These are phyloP conservation scores for Chalciporus chontae DNA, from an alignment of 768 basidiomycete species.

Conservation along the genomic window DNA sequence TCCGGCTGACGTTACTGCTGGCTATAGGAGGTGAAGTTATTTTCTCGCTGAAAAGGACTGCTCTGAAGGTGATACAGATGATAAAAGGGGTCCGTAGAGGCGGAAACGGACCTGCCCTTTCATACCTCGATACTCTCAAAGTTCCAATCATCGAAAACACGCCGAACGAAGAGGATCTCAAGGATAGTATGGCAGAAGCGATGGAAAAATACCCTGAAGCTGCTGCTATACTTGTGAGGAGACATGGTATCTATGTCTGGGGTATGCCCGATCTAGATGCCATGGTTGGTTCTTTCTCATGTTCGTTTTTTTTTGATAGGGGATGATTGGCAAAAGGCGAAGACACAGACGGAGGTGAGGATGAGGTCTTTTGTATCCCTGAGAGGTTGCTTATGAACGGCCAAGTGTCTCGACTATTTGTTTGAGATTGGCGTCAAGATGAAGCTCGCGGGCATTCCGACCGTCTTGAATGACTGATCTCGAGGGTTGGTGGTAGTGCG, in stretches of 20 bases:
- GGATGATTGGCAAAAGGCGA: slow-evolving; percentile 81
- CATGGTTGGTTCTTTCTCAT: not conserved
- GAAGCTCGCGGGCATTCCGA: slow-evolving; percentile 60
- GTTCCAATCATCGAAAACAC: slow-evolving; percentile 92
- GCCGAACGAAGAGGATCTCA: slow-evolving; percentile 84
- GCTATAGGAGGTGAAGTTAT: slow-evolving; percentile 38
- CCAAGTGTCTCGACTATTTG: slow-evolving; percentile 83
- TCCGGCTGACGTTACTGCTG: not conserved
- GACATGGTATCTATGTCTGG: slow-evolving; percentile 87
- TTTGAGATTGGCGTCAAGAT: slow-evolving; percentile 87
- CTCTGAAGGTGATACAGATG: slow-evolving; percentile 52
- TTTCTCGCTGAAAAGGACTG: not conserved
- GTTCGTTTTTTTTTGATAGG: slow-evolving; percentile 35
- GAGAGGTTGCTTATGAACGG: slow-evolving; percentile 7
- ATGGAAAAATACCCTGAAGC: slow-evolving; percentile 80
- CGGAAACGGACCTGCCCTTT: slow-evolving; percentile 71
- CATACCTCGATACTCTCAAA: slow-evolving; percentile 81
- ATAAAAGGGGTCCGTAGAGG: slow-evolving; percentile 83
- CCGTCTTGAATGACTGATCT: slow-evolving; percentile 32
- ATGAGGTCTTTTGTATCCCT: not conserved
- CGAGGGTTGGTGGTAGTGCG: too few relatives aligned
- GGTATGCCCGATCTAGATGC: slow-evolving; percentile 42
- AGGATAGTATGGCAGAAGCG: slow-evolving; percentile 83
- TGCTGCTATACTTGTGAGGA: slow-evolving; percentile 69
- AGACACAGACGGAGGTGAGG: slow-evolving; percentile 77